Conservation (phyloP, 2,329 filamentous ascomycete genomes). For the Boeremia lycopersici region DNA sequence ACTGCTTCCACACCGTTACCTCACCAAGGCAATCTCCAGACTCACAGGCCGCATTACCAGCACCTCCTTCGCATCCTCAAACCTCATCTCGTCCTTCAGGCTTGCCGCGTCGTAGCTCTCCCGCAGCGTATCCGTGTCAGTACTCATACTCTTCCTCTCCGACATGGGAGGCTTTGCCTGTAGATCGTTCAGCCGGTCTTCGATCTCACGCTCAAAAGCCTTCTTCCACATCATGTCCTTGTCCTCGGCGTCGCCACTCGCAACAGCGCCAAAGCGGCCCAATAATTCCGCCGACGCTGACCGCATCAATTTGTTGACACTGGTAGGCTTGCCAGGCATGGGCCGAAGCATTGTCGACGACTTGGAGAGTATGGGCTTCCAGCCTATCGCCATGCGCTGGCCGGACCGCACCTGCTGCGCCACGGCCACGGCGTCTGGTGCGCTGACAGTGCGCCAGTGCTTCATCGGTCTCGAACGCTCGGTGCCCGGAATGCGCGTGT, state of each 20-base stretch:
- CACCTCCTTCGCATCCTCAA: conserved; percentile 13
- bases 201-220: conserved; percentile 23
- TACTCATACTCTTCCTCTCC: conserved; percentile 1
- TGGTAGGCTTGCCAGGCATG: not conserved
- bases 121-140: conserved; percentile 4
- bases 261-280: conserved; percentile 20
- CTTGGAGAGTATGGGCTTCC: conserved; percentile 21
- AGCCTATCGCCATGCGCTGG: conserved; percentile 21
- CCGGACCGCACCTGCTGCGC: not conserved
- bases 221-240: conserved; percentile 11
- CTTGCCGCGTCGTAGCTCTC: conserved; percentile 5
- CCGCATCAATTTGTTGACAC: conserved; percentile 2
- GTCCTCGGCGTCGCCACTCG: conserved; percentile 11
- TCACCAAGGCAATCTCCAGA: not conserved
- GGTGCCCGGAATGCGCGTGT: conserved; percentile 25
- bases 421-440: conserved; percentile 9
- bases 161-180: conserved; percentile 11
- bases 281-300: conserved; percentile 22
- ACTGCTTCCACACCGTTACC: not conserved
- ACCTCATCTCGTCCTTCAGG: conserved; percentile 4
- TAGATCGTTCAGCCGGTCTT: conserved; percentile 10
- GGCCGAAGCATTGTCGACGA: not conserved
- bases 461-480: not conserved
- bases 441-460: conserved; percentile 23
- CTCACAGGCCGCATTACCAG: not conserved